Evolutionary conservation across 352 stramenopile species (phyloP).

Genomic region (Phytophthora melonis): DNA sequence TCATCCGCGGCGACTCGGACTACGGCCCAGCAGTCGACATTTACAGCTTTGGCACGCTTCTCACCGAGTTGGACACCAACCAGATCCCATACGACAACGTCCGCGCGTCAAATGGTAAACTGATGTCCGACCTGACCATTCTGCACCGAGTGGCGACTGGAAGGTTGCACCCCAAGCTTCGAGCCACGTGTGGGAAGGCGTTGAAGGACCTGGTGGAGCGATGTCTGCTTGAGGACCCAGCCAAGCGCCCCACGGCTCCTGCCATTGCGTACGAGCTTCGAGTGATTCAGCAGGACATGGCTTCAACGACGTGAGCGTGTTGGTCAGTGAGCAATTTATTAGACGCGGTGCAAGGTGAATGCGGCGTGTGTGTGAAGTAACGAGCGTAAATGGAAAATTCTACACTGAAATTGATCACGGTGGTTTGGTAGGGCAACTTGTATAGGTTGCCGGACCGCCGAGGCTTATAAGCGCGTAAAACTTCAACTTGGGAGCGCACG

Average conservation of each 20-base stretch:
- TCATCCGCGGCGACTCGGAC: slow-evolving; percentile 50
- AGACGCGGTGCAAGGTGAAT: background rate
- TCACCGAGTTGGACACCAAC: slow-evolving; percentile 55
- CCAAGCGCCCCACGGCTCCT: slow-evolving; percentile 4
- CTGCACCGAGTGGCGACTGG: slow-evolving; percentile 54
- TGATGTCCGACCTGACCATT: slow-evolving; percentile 53
- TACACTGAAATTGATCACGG: background rate
- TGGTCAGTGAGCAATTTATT: slow-evolving; percentile 1
- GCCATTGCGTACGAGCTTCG: slow-evolving; percentile 23
- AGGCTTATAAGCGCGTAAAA: too few relatives aligned
- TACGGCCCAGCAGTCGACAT: slow-evolving; percentile 62
- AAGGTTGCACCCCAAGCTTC: slow-evolving; percentile 24
- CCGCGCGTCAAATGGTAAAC: slow-evolving; percentile 37
- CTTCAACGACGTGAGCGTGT: background rate
- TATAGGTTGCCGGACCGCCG: too few relatives aligned
- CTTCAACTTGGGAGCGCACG: too few relatives aligned
- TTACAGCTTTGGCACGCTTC: slow-evolving; percentile 58
- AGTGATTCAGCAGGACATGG: slow-evolving; percentile 22
- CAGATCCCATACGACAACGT: slow-evolving; percentile 44
- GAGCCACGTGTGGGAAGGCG: slow-evolving; percentile 3
- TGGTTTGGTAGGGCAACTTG: background rate
- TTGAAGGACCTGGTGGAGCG: slow-evolving; percentile 12
- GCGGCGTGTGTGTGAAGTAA: background rate
- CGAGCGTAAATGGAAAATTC: background rate
- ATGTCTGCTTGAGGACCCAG: slow-evolving; percentile 10